Conservation (phyloP, 1,284 basidiomycete genomes). For the Takashimella koratensis region DNA sequence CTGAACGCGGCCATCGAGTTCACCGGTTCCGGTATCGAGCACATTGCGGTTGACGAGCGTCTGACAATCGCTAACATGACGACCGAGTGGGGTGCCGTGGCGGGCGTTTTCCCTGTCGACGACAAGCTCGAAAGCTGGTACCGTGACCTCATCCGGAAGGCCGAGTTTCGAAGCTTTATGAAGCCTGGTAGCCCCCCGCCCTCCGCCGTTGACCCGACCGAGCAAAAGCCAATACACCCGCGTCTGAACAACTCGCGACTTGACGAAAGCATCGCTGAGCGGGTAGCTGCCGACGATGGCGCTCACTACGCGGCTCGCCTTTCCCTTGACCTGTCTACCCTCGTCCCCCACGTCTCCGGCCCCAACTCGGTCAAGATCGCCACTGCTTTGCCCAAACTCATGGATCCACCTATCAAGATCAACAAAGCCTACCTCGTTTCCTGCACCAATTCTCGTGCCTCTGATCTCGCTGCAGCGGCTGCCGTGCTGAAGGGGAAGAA, state of each 20-base stretch:
- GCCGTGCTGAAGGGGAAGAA: constrained; percentile 79
- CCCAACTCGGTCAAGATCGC: constrained; percentile 97
- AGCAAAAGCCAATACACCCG: constrained; percentile 57
- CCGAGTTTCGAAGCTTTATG: constrained; percentile 73
- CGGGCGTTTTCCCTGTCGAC: constrained; percentile 93
- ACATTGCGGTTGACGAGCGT: constrained; percentile 83
- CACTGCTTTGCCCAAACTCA: constrained; percentile 79
- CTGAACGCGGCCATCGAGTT: constrained; percentile 99
- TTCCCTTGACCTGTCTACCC: constrained; percentile 84
- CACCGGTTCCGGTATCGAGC: constrained; percentile 81
- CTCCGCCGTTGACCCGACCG: constrained; percentile 45
- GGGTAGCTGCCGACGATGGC: constrained; percentile 67
- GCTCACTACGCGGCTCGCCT: constrained; percentile 87
- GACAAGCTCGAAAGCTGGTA: constrained; percentile 83
- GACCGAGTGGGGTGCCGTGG: constrained; percentile 97
- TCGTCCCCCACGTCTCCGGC: constrained; percentile 92
- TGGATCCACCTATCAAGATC: constrained; percentile 71
- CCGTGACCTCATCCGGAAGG: constrained; percentile 67
- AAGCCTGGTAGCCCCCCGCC: constrained; percentile 40
- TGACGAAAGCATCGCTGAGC: constrained; percentile 59
- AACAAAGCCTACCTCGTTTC: constrained; percentile 98
- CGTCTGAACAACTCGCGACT: constrained; percentile 77
- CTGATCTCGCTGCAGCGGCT: constrained; percentile 89
- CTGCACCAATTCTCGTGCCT: constrained; percentile 95
- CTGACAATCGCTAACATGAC: constrained; percentile 98